Evolutionary conservation across 2,329 filamentous ascomycete species (phyloP).

Genomic region (Mycosphaerelloides madeirae): DNA sequence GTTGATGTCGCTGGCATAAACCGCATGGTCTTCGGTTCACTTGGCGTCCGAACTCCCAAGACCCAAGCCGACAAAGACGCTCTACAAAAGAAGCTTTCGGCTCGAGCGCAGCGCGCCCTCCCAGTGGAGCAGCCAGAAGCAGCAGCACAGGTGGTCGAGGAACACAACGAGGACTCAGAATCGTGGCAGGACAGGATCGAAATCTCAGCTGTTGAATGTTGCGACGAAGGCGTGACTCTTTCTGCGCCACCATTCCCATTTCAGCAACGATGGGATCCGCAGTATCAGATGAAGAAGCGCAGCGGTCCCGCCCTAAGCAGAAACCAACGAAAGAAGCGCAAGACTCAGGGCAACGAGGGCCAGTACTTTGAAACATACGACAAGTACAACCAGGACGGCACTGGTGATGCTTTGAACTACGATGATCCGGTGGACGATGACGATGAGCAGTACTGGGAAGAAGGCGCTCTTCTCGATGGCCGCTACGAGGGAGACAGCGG

Average conservation of each 20-base stretch:
- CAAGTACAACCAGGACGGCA: conserved; percentile 34
- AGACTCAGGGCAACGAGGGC: conserved; percentile 38
- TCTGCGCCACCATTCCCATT: conserved; percentile 85
- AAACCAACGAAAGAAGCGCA: conserved; percentile 48
- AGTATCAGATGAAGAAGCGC: conserved; percentile 52
- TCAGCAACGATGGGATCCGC: conserved; percentile 74
- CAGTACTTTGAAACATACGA: conserved; percentile 36
- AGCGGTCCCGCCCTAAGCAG: conserved; percentile 34
- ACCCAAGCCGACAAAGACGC: conserved; percentile 63
- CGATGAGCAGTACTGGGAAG: conserved; percentile 29
- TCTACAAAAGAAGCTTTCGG: conserved; percentile 42
- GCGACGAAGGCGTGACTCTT: conserved; percentile 62
- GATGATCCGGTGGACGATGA: conserved; percentile 37
- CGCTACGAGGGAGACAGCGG: conserved; percentile 18
- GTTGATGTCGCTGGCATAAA: conserved; percentile 59
- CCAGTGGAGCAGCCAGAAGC: conserved; percentile 26
- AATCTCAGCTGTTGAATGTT: conserved; percentile 79
- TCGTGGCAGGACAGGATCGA: conserved; percentile 71
- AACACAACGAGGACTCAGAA: conserved; percentile 48
- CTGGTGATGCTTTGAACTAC: conserved; percentile 37
- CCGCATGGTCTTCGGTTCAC: conserved; percentile 65
- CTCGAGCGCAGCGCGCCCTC: conserved; percentile 17
- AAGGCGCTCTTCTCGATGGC: conserved; percentile 22
- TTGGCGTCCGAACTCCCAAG: conserved; percentile 66
- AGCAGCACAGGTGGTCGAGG: conserved; percentile 7